Evolutionary conservation across 306 rosid species (phyloP).

Genomic region (Malus sylvestris): DNA sequence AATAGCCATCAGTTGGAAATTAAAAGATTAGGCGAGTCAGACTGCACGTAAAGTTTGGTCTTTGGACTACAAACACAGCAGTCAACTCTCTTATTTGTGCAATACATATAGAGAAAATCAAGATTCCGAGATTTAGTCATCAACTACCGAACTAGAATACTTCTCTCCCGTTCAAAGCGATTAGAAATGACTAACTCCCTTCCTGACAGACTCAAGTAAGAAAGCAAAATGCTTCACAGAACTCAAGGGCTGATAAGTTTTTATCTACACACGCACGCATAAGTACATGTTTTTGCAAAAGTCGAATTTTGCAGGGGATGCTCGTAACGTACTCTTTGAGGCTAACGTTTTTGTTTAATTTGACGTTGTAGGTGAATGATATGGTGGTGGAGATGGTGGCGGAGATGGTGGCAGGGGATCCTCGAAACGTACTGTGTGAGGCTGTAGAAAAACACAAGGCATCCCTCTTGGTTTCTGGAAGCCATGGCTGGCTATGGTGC

Average conservation of each 20-base stretch:
- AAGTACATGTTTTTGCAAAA: too few species aligned
- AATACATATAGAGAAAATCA: too few species aligned
- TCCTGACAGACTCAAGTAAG: not conserved
- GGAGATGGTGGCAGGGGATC: conserved; percentile 1
- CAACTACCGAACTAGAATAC: too few species aligned
- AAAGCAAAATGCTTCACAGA: not conserved
- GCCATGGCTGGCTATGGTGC: conserved; percentile 18
- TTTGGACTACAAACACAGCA: fast-evolving
- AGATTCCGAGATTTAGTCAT: fast-evolving
- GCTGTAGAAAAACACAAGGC: conserved; percentile 31
- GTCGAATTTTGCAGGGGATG: too few species aligned
- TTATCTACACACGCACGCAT: not conserved
- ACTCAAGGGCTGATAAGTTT: not conserved
- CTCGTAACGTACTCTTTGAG: too few species aligned
- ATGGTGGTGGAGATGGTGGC: too few species aligned
- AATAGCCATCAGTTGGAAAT: too few species aligned
- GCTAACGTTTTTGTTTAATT: not conserved
- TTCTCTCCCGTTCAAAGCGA: fast-evolving
- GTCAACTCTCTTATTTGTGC: too few species aligned
- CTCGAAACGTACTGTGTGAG: conserved; percentile 26
- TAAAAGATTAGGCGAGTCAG: too few species aligned
- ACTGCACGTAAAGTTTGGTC: too few species aligned
- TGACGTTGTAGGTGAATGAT: conserved; percentile 13
- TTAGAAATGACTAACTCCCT: too few species aligned
- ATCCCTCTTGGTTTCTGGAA: conserved; percentile 33